Conservation (phyloP, 192 early-diverging fungal genomes). For the Coemansia sp. region DNA sequence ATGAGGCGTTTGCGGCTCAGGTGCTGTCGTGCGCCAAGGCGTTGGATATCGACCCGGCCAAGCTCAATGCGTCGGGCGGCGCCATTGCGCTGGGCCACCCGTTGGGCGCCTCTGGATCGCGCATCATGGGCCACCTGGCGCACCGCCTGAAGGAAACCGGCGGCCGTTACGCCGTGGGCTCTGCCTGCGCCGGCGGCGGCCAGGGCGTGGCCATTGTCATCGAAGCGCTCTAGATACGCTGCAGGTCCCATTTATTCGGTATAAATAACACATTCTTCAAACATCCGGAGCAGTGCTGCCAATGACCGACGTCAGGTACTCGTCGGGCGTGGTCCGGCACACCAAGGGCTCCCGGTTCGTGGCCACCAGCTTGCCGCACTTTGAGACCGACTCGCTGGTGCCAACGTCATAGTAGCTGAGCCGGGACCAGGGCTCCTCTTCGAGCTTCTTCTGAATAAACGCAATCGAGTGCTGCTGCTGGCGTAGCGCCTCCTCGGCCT, state of each 20-base stretch:
- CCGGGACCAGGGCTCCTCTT: constrained; percentile 71
- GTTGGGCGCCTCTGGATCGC: constrained; percentile 91
- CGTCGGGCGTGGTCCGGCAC: constrained; percentile 29
- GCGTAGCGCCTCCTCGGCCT: constrained; percentile 58
- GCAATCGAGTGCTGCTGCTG: constrained; percentile 57
- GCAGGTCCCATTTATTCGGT: not conserved
- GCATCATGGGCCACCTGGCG: constrained; percentile 84
- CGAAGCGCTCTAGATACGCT: constrained; percentile 47
- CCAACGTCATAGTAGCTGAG: constrained; percentile 60
- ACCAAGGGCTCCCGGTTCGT: constrained; percentile 20
- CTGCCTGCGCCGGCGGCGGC: constrained; percentile 96
- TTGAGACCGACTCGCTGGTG: constrained; percentile 21
- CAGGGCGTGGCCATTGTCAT: constrained; percentile 75
- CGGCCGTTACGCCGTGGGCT: constrained; percentile 84
- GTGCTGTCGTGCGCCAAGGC: constrained; percentile 86
- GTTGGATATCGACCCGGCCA: constrained; percentile 72
- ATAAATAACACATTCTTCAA: not conserved
- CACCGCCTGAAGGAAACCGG: constrained; percentile 78
- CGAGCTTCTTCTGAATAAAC: constrained; percentile 56
- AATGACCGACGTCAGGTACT: constrained; percentile 33
- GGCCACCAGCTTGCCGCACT: constrained; percentile 21
- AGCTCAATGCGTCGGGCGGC: constrained; percentile 86
- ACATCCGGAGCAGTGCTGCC: constrained; percentile 14
- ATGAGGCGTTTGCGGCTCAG: constrained; percentile 98
- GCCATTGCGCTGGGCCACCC: constrained; percentile 94